Conservation (phyloP, 805 yeast species). For the Scheffersomyces stipitis region DNA sequence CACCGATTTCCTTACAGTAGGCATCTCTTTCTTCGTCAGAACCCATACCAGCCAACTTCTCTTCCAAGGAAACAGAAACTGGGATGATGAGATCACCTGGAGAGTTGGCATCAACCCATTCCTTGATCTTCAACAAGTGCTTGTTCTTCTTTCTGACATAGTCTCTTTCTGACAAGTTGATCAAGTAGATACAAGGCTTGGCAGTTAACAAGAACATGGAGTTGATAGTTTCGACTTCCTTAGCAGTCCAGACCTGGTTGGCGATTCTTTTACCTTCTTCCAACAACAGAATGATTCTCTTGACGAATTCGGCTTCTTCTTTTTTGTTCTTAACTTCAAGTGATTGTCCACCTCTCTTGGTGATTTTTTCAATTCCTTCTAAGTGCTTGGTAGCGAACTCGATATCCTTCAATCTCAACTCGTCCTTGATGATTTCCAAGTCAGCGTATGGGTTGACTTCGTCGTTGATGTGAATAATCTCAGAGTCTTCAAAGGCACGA, state of each 20-base stretch:
- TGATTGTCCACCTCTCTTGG: constrained; percentile 85
- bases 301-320: constrained; percentile 76
- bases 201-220: constrained; percentile 86
- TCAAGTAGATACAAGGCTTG: constrained; percentile 89
- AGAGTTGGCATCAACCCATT: constrained; percentile 86
- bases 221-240: constrained; percentile 91
- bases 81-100: constrained; percentile 89
- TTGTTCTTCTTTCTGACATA: constrained; percentile 87
- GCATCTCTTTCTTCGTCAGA: constrained; percentile 77
- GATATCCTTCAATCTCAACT: constrained; percentile 93
- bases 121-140: constrained; percentile 74
- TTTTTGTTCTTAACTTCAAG: constrained; percentile 86
- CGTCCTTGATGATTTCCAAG: constrained; percentile 86
- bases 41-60: constrained; percentile 84
- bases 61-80: constrained; percentile 89
- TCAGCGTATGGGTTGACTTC: constrained; percentile 91
- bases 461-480: constrained; percentile 94
- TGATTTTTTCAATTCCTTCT: constrained; percentile 74
- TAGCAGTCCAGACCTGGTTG: constrained; percentile 81
- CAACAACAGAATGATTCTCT: constrained; percentile 70
- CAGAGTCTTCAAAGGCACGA: constrained; percentile 96
- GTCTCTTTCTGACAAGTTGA: constrained; percentile 87
- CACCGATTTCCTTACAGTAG: constrained; percentile 72
- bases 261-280: constrained; percentile 87
- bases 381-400: constrained; percentile 86